phyloP scores from a whole-genome alignment of 129 eudicot genomes.

The Dittrichia graveolens region DNA sequence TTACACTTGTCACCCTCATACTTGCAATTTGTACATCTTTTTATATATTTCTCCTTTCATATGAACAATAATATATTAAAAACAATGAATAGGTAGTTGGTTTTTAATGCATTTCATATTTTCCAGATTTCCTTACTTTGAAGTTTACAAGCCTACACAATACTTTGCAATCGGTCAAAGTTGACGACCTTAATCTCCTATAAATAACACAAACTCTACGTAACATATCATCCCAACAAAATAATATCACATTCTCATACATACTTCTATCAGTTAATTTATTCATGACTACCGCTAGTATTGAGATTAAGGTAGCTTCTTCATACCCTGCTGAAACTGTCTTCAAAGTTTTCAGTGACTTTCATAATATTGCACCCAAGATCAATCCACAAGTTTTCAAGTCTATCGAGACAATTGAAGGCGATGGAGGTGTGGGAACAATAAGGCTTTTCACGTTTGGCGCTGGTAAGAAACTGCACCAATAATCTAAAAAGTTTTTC shows the following conservation, averaged over 20 bases:
- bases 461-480: not conserved
- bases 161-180: too few species aligned
- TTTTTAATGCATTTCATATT: too few species aligned
- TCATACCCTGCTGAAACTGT: conserved; percentile 8
- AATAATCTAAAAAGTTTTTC: not conserved
- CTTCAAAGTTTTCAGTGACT: conserved; percentile 12
- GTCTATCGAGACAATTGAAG: conserved; percentile 19
- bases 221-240: conserved; percentile 7
- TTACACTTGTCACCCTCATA: not conserved
- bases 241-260: not conserved
- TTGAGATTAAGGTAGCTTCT: conserved; percentile 6
- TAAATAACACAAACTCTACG: not conserved
- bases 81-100: too few species aligned
- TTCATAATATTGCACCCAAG: conserved; percentile 15
- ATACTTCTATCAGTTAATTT: not conserved
- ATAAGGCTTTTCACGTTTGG: conserved; percentile 27
- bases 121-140: too few species aligned
- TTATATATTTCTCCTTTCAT: not conserved
- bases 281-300: conserved; percentile 9
- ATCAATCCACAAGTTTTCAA: conserved; percentile 18
- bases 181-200: too few species aligned
- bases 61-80: too few species aligned
- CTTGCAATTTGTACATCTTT: not conserved
- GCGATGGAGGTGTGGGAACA: conserved; percentile 22
- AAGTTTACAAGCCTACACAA: too few species aligned